Evolutionary conservation across 2,329 filamentous ascomycete species (phyloP).

Genomic region (Tolypocladium paradoxum): DNA sequence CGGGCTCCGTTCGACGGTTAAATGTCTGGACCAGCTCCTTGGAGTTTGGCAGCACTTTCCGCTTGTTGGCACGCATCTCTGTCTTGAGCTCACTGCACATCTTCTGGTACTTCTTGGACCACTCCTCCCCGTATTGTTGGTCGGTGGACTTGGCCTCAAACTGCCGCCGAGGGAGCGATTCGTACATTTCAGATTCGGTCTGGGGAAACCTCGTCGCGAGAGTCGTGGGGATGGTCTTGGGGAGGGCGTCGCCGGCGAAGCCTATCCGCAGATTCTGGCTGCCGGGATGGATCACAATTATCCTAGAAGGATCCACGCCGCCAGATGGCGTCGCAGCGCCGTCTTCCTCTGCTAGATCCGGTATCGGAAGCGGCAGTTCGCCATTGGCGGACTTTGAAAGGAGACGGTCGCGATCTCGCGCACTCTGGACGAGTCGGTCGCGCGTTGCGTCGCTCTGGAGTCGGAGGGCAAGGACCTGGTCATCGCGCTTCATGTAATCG

Average conservation of each 20-base stretch:
- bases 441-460: constrained; percentile 79
- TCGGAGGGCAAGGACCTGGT: constrained; percentile 83
- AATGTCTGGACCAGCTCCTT: constrained; percentile 93
- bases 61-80: constrained; percentile 87
- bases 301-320: constrained; percentile 68
- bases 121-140: constrained; percentile 80
- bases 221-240: constrained; percentile 88
- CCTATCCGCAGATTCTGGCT: constrained; percentile 94
- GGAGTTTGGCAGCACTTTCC: constrained; percentile 91
- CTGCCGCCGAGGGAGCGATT: constrained; percentile 64
- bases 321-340: constrained; percentile 44
- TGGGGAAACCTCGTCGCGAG: constrained; percentile 69
- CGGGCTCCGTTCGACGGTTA: constrained; percentile 74
- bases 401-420: constrained; percentile 78
- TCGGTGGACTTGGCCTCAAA: constrained; percentile 54
- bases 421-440: constrained; percentile 72
- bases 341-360: constrained; percentile 49
- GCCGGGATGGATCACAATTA: constrained; percentile 89
- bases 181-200: constrained; percentile 75
- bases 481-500: constrained; percentile 96
- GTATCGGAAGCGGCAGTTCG: constrained; percentile 50
- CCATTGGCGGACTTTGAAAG: constrained; percentile 64
- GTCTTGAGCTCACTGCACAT: constrained; percentile 81
- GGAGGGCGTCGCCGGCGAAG: constrained; percentile 88
- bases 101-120: constrained; percentile 62